Evolutionary conservation across 1,139 yeast species (phyloP).

Genomic region (Diutina rugosa): DNA sequence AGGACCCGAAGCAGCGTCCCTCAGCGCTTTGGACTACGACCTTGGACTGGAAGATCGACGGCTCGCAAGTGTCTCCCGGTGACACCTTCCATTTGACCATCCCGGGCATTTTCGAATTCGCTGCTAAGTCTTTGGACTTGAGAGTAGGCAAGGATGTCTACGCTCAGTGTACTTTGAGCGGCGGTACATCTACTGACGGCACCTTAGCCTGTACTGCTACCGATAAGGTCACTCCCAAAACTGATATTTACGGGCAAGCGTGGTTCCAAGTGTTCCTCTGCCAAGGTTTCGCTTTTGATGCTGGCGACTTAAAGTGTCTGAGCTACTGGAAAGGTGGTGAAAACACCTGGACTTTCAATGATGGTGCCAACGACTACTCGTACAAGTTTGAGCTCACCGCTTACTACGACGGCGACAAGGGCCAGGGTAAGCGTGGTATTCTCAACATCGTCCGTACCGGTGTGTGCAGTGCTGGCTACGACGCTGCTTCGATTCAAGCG

Average conservation of each 20-base stretch:
- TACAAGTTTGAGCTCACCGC: background rate
- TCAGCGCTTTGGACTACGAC: slow-evolving; percentile 11
- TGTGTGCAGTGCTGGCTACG: background rate
- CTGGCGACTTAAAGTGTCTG: background rate
- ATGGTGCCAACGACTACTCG: background rate
- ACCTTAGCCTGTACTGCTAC: slow-evolving; percentile 14
- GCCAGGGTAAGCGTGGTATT: background rate
- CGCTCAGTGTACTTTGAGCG: slow-evolving; percentile 15
- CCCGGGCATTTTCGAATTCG: slow-evolving; percentile 19
- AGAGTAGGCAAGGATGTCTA: slow-evolving; percentile 8
- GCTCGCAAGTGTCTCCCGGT: slow-evolving; percentile 12
- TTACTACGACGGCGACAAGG: background rate
- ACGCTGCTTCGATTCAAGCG: background rate
- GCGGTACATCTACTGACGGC: slow-evolving; percentile 15
- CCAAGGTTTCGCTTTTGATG: background rate
- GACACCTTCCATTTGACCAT: slow-evolving; percentile 19
- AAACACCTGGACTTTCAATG: background rate
- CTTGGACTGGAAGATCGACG: slow-evolving; percentile 13
- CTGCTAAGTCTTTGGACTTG: slow-evolving; percentile 8
- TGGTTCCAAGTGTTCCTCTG: background rate
- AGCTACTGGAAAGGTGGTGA: background rate
- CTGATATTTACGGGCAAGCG: background rate
- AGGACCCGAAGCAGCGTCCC: no score
- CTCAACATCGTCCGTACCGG: background rate
- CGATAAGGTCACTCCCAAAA: slow-evolving; percentile 4